Evolutionary conservation across 129 eudicot species (phyloP), one percentile per base, ranked within the genome.

Genomic region (Glebionis coronaria): DNA sequence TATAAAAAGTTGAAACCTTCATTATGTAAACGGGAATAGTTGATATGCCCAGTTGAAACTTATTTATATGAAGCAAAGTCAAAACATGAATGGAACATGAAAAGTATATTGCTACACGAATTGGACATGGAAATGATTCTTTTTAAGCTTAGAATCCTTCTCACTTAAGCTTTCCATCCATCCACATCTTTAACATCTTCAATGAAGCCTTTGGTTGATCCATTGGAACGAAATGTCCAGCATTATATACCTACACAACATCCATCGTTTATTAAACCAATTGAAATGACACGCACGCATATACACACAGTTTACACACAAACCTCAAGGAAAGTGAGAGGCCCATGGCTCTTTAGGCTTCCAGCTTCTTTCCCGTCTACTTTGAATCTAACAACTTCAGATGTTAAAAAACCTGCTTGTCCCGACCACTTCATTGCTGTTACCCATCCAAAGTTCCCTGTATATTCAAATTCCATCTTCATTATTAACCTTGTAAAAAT

Each of bases 211-310:
- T 77, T n/a, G 97, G 97, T 74, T 83, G 97, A 76, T 85, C 96
- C 88, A 64, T 74, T 47, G 94, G 94, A 55, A 91, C 88, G 90
- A 91, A 59, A 59, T 87, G 94, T 14, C 97, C 97, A 21, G 96
- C 90, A 49, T 88, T 68, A 63, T 73, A 72, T 69, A 81, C 82
- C 83, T 84, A 16, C 45, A 47, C 47, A 74, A 31, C n/a, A n/a
- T n/a, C n/a, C 1, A 44, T 21, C 4, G 9, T 3, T 28, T 28
- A 13, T 21, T 11, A 70, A 56, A 15, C 70, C 50, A n/a, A 74
- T 45, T 3, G 52, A 44, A 4, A 14, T 28, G 18, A 28, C 31
- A 4, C 3, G 4, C 31, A 21, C 7, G n/a, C n/a, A n/a, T 18
- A 35, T 42, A 54, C 2, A n/a, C n/a, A 42, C 44, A 21, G 29